Percentiles rank a stretch among this genome's conserved stretches.
Conservation (phyloP, 768 basidiomycete genomes). For the Clathrus columnatus region DNA sequence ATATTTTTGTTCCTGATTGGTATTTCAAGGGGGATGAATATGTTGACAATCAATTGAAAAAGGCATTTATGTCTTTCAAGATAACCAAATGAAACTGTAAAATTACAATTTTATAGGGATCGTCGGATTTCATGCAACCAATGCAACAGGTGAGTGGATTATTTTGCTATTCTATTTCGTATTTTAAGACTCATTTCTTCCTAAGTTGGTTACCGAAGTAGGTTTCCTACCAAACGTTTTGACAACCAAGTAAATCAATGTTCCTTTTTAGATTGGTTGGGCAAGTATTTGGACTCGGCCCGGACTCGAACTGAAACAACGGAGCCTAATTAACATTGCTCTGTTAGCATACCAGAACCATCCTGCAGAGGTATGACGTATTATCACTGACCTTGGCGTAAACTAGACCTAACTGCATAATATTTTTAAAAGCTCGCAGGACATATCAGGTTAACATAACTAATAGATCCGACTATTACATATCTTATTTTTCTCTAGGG, state of each 20-base stretch:
- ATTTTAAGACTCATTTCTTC: background rate
- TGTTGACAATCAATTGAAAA: slow-evolving; percentile 10
- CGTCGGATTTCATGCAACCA: slow-evolving; percentile 9
- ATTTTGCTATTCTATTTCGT: background rate
- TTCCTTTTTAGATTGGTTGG: slow-evolving; percentile 7
- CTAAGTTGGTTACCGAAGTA: slow-evolving; percentile 8
- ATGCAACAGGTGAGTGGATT: slow-evolving; percentile 7
- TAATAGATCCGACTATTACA: background rate
- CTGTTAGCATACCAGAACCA: slow-evolving; percentile 7
- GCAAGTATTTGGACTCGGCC: slow-evolving; percentile 11
- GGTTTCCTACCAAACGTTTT: background rate
- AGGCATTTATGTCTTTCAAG: background rate
- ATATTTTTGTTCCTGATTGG: background rate
- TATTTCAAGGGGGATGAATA: slow-evolving; percentile 6
- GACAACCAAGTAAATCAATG: background rate
- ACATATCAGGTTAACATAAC: slow-evolving; percentile 4
- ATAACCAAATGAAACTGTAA: background rate
- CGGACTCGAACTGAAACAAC: slow-evolving; percentile 11
- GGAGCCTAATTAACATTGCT: slow-evolving; percentile 11
- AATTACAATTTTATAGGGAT: background rate
- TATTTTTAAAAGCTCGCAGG: slow-evolving; percentile 6
- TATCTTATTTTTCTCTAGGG: background rate
- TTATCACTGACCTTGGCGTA: too few species aligned
- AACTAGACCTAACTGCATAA: too few species aligned
- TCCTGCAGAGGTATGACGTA: slow-evolving; percentile 3